Conservation (phyloP, 345 rosid species). For the Syzygium aromaticum region DNA sequence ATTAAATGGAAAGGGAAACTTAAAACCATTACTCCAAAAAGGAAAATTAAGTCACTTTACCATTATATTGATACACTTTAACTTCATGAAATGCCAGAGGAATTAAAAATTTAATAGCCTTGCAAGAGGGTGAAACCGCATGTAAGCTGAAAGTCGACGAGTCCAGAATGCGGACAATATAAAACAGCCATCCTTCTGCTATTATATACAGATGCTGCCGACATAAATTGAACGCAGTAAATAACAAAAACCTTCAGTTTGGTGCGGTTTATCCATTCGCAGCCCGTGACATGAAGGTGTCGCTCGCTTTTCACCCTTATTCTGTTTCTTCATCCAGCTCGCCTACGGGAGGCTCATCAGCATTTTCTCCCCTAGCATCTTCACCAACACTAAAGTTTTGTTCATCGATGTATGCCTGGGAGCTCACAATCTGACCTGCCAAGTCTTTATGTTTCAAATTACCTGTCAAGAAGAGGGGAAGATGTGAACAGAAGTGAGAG, state of each 20-base stretch:
- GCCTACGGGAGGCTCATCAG: constrained; percentile 11
- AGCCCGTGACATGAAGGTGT: not conserved
- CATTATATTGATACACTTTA: not conserved
- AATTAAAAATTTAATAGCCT: not conserved
- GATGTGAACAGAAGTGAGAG: not conserved
- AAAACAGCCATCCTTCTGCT: not conserved
- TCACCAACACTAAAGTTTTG: constrained; percentile 22
- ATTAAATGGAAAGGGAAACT: not conserved
- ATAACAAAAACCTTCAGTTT: not conserved
- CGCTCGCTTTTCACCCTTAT: not conserved
- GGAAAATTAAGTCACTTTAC: not conserved
- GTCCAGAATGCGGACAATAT: not conserved
- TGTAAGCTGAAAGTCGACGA: not conserved
- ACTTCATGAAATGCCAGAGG: not conserved
- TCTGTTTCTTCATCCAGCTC: constrained; percentile 13
- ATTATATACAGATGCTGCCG: not conserved
- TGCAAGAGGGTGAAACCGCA: not conserved
- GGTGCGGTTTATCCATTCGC: not conserved
- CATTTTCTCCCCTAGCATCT: constrained; percentile 18
- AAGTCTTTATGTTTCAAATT: constrained; percentile 85
- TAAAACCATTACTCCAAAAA: not conserved
- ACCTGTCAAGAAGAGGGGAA: constrained; percentile 29
- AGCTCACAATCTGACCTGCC: constrained; percentile 75
- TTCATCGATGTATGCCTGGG: constrained; percentile 63
- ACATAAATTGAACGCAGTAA: not conserved